These are phyloP conservation scores for Solanum hybrid DNA, from an alignment of 305 asterid species.

Conservation along the genomic window DNA sequence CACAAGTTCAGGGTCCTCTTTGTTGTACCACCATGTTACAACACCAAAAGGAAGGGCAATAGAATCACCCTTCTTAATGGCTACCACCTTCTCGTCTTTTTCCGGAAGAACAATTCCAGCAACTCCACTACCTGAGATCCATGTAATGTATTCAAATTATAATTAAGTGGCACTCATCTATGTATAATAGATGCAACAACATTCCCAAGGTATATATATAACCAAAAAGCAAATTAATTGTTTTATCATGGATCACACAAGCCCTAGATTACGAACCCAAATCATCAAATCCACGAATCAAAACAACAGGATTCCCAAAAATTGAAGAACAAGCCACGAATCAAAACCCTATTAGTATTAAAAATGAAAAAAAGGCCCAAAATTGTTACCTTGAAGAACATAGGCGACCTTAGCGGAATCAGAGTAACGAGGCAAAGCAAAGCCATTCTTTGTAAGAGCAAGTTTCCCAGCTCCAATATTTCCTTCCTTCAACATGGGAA, in stretches of 20 bases:
- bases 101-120: conserved; percentile 65
- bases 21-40: conserved; percentile 82
- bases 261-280: neutral
- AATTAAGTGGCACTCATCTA: neutral
- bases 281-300: neutral
- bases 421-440: conserved; percentile 72
- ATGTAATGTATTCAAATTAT: neutral
- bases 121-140: conserved; percentile 39
- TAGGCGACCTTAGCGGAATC: conserved; percentile 88
- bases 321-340: neutral
- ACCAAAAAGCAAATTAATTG: neutral
- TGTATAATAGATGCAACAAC: too few species aligned
- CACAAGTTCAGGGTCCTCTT: conserved; percentile 42
- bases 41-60: conserved; percentile 79
- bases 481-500: conserved; percentile 72
- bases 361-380: neutral
- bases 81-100: conserved; percentile 65
- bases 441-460: conserved; percentile 60
- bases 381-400: conserved; percentile 63
- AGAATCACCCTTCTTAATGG: conserved; percentile 71
- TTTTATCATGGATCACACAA: neutral
- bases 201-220: neutral
- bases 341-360: neutral
- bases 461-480: conserved; percentile 88
- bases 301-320: neutral